These are phyloP conservation scores for Pseudocohnilembus persalinus DNA, from an alignment of 169 alveolate species.

Conservation along the genomic window DNA sequence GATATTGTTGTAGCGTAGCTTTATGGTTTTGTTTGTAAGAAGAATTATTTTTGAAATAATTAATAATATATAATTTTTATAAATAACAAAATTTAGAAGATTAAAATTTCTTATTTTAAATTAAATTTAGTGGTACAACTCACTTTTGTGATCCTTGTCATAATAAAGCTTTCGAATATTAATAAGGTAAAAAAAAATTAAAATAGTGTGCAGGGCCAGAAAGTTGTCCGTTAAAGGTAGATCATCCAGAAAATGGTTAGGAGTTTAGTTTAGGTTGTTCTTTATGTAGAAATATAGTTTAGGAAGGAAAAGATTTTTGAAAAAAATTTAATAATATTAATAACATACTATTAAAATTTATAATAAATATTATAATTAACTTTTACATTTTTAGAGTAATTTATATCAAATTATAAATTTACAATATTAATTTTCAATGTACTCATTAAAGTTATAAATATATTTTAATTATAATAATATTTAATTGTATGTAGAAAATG, in stretches of 20 bases:
- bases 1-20: slow-evolving; percentile 83
- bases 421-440: no score
- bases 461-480: no score
- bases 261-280: slow-evolving; percentile 87
- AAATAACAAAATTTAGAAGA: no score
- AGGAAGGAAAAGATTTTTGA: slow-evolving; percentile 53
- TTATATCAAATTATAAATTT: no score
- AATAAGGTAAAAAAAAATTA: slow-evolving; percentile 44
- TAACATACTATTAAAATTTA: no score
- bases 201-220: slow-evolving; percentile 74
- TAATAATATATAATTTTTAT: no score
- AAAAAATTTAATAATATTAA: neutral
- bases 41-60: neutral
- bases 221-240: slow-evolving; percentile 77
- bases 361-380: no score
- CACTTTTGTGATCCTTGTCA: slow-evolving; percentile 90
- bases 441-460: neutral
- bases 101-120: no score
- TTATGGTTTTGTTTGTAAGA: slow-evolving; percentile 80
- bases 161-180: slow-evolving; percentile 42
- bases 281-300: slow-evolving; percentile 71
- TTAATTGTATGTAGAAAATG: no score
- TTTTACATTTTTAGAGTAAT: no score
- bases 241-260: slow-evolving; percentile 88
- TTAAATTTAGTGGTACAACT: slow-evolving; percentile 71